Conservation (phyloP, 1,284 basidiomycete genomes). For the Austropuccinia psidii region DNA sequence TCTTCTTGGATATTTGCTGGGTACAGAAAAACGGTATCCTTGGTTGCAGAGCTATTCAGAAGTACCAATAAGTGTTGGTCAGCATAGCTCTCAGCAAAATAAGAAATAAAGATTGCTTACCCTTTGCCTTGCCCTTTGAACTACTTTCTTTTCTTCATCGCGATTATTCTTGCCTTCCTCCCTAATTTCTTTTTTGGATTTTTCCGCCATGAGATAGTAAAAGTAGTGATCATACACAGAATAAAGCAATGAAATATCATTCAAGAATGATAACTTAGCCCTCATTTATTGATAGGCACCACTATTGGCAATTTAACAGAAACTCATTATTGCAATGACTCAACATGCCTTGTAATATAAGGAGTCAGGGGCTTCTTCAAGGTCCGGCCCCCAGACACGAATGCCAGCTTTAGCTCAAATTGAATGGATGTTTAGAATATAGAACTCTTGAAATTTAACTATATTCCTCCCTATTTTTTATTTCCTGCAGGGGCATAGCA, state of each 20-base stretch:
- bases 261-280: not conserved
- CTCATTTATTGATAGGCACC: not conserved
- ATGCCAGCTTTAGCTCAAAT: not conserved
- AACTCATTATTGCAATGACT: not conserved
- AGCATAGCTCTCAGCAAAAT: too few species aligned
- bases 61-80: too few species aligned
- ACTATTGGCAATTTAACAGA: not conserved
- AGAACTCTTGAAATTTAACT: not conserved
- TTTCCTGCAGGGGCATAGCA: not conserved
- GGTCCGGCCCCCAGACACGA: not conserved
- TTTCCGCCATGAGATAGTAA: not conserved
- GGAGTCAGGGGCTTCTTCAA: not conserved
- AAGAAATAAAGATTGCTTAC: too few species aligned
- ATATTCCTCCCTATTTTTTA: not conserved
- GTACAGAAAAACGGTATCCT: too few species aligned
- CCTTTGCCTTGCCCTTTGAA: too few species aligned
- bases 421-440: not conserved
- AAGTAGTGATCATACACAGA: slow-evolving; percentile 2
- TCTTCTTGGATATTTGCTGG: too few species aligned
- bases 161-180: not conserved
- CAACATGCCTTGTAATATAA: not conserved
- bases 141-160: slow-evolving; percentile 1
- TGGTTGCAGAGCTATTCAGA: too few species aligned
- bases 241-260: not conserved
- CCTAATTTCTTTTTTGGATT: not conserved